Evolutionary conservation across 331 rosid species (phyloP).

Genomic region (Pyrus hybrid): DNA sequence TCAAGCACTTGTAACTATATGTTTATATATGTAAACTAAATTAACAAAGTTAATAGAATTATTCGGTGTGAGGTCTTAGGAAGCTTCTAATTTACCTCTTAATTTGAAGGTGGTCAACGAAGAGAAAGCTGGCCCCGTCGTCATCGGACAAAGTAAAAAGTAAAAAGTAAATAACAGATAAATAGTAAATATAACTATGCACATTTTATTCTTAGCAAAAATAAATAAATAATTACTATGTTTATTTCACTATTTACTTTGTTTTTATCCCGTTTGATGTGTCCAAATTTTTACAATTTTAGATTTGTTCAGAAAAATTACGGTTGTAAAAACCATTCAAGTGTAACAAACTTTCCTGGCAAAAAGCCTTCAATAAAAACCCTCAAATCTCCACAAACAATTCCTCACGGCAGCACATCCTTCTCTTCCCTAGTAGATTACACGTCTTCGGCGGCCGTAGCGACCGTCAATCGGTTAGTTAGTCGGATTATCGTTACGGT

Average conservation of each 20-base stretch:
- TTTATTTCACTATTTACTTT: too few species aligned
- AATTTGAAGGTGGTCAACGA: neutral
- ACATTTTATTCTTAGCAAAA: neutral
- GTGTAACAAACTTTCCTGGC: slow-evolving; percentile 5
- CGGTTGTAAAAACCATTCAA: slow-evolving; percentile 1
- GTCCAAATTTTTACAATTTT: neutral
- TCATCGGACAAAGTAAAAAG: neutral
- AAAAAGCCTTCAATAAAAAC: neutral
- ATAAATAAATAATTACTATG: too few species aligned
- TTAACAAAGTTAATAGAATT: neutral
- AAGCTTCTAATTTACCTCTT: neutral
- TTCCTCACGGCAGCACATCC: neutral
- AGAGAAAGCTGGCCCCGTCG: neutral
- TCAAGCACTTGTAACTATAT: neutral
- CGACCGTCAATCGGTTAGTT: neutral
- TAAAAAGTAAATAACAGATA: neutral
- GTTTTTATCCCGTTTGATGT: neutral
- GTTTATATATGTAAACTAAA: neutral
- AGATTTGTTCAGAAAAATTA: neutral
- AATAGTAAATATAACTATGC: neutral
- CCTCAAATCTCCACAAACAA: neutral
- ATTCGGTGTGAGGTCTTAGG: neutral
- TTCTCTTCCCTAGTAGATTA: neutral
- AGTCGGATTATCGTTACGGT: neutral
- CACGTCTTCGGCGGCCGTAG: neutral